These are phyloP conservation scores for Sarcodon aspratus DNA, from an alignment of 768 basidiomycete genomes.

Conservation along the genomic window DNA sequence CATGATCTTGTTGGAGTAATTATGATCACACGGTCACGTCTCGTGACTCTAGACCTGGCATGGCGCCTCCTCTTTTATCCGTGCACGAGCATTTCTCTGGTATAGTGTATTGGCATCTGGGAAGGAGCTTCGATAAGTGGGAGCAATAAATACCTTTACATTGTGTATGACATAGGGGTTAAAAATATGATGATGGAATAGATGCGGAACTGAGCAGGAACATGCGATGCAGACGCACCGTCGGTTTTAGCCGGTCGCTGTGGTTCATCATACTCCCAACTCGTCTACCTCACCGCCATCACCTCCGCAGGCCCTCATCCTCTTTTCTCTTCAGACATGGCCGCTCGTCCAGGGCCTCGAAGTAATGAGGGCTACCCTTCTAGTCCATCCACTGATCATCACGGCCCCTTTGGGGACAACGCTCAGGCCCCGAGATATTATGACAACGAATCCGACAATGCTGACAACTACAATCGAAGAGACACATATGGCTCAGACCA, in stretches of 20 bases:
- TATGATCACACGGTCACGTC: neutral
- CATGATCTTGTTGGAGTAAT: constrained; percentile 9
- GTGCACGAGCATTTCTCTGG: too few species aligned
- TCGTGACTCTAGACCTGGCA: too few species aligned
- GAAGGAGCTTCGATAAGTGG: too few species aligned
- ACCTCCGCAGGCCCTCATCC: neutral
- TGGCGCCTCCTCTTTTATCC: too few species aligned
- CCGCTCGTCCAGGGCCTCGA: constrained; percentile 40
- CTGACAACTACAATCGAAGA: constrained; percentile 45
- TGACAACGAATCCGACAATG: constrained; percentile 66
- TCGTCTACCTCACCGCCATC: neutral
- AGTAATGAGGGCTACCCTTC: constrained; percentile 59
- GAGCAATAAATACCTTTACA: too few species aligned
- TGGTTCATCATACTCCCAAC: too few species aligned
- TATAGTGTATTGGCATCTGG: too few species aligned
- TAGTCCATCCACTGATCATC: constrained; percentile 50
- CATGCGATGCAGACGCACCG: too few species aligned
- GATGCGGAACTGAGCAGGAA: too few species aligned
- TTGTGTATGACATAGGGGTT: too few species aligned
- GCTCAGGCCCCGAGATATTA: constrained; percentile 34
- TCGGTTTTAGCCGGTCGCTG: too few species aligned
- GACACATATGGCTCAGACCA: constrained; percentile 59
- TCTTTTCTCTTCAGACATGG: constrained; percentile 22
- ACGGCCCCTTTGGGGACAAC: constrained; percentile 50
- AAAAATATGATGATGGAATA: too few species aligned